These are phyloP conservation scores for Penstemon newberryi DNA, from an alignment of 257 asterid genomes.

Conservation along the genomic window DNA sequence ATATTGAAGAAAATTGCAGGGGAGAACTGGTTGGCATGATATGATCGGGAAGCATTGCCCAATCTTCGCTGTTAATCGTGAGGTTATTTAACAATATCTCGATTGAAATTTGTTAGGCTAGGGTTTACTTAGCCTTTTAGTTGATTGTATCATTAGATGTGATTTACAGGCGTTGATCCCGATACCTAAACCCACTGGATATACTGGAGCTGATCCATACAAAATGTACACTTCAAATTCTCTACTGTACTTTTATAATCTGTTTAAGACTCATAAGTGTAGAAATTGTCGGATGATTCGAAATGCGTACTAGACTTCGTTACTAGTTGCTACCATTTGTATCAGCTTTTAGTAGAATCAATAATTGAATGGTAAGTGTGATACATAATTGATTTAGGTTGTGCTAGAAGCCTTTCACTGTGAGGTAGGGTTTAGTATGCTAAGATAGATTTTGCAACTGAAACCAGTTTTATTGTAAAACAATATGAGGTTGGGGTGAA, in stretches of 20 bases:
- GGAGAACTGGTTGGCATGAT: constrained; percentile 93
- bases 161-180: constrained; percentile 72
- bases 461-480: neutral
- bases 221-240: constrained; percentile 59
- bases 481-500: neutral
- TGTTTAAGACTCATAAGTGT: constrained; percentile 17
- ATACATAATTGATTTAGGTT: too few relatives aligned
- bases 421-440: neutral
- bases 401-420: too few relatives aligned
- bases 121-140: constrained; percentile 22
- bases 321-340: neutral
- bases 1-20: constrained; percentile 39
- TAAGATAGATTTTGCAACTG: neutral
- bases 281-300: neutral
- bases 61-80: constrained; percentile 86
- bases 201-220: constrained; percentile 95
- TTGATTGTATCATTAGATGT: constrained; percentile 3
- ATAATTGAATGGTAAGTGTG: too few relatives aligned
- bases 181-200: constrained; percentile 86
- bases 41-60: constrained; percentile 97
- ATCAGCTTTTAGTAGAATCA: too few relatives aligned
- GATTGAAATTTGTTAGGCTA: neutral
- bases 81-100: constrained; percentile 43
- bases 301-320: neutral
- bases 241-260: constrained; percentile 1